phyloP scores from a whole-genome alignment of 139 green algal species.

The Auxenochlorella protothecoides region DNA sequence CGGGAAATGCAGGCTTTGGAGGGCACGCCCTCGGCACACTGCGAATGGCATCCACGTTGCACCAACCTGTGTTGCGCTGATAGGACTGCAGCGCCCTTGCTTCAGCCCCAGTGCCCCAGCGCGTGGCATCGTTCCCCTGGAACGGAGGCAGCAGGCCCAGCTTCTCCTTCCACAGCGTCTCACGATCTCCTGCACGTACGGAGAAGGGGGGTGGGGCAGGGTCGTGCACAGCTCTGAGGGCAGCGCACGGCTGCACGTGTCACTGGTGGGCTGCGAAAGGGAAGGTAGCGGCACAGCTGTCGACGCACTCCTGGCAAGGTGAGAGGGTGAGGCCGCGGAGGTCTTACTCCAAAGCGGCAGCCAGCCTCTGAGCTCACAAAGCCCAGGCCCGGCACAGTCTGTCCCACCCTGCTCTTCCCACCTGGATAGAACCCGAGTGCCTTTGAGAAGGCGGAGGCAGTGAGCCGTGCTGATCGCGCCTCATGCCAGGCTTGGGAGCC shows the following conservation, averaged over 20 bases:
- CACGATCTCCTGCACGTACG: slow-evolving; percentile 22
- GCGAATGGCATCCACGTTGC: neutral
- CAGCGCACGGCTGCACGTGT: too few species aligned
- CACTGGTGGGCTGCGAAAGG: too few species aligned
- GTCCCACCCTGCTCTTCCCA: neutral
- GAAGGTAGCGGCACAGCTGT: too few species aligned
- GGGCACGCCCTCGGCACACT: slow-evolving; percentile 4
- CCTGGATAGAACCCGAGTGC: slow-evolving; percentile 32
- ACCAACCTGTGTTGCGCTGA: slow-evolving; percentile 9
- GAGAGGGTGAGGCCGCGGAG: too few species aligned
- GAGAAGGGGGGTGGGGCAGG: too few species aligned
- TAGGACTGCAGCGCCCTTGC: slow-evolving; percentile 36
- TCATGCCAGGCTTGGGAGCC: slow-evolving; percentile 1
- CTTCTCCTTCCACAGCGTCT: slow-evolving; percentile 66
- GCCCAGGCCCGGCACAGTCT: too few species aligned
- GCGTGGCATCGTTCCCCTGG: slow-evolving; percentile 56
- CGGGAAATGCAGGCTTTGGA: slow-evolving; percentile 24
- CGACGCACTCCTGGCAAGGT: too few species aligned
- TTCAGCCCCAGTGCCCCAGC: slow-evolving; percentile 48
- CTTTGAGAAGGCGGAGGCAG: slow-evolving; percentile 43
- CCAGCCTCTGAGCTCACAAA: too few species aligned
- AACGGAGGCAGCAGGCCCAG: slow-evolving; percentile 45
- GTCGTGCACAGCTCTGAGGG: too few species aligned
- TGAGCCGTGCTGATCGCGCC: slow-evolving; percentile 51
- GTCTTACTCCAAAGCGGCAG: too few species aligned